These are phyloP conservation scores for Carex cristatella DNA, from an alignment of 176 grass and related monocot genomes.

Conservation along the genomic window DNA sequence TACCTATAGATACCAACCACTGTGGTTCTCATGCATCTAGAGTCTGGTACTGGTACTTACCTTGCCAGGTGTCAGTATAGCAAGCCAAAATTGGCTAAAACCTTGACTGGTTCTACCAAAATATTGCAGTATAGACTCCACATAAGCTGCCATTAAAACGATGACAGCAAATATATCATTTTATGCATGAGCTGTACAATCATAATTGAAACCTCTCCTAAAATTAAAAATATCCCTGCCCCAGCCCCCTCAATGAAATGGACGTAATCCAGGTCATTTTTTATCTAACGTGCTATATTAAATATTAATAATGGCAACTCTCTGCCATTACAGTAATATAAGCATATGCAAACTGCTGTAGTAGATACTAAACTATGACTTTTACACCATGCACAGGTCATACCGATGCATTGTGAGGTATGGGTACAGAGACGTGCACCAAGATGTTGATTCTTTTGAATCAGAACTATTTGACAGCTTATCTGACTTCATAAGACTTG, in stretches of 20 bases:
- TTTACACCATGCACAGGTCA: slow-evolving; percentile 27
- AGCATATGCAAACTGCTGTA: neutral
- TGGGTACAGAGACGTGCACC: slow-evolving; percentile 93
- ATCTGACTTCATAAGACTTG: slow-evolving; percentile 58
- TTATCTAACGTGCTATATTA: neutral
- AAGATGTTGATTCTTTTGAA: slow-evolving; percentile 90
- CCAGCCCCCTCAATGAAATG: neutral
- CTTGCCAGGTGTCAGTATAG: neutral
- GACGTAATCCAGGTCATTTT: neutral
- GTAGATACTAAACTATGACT: neutral
- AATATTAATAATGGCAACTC: neutral
- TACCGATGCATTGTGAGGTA: slow-evolving; percentile 96
- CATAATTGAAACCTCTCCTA: neutral
- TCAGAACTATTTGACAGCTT: slow-evolving; percentile 69
- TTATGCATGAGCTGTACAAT: neutral
- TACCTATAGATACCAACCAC: neutral
- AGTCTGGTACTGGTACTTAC: neutral
- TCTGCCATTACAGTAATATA: neutral
- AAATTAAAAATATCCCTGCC: neutral
- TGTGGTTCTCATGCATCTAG: neutral
- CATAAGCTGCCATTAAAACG: neutral
- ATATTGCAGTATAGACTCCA: neutral
- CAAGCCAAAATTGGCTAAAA: neutral
- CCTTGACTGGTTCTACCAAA: neutral
- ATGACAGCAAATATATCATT: neutral